Conservation (phyloP, 192 early-diverging fungal genomes). For the Mortierella claussenii region DNA sequence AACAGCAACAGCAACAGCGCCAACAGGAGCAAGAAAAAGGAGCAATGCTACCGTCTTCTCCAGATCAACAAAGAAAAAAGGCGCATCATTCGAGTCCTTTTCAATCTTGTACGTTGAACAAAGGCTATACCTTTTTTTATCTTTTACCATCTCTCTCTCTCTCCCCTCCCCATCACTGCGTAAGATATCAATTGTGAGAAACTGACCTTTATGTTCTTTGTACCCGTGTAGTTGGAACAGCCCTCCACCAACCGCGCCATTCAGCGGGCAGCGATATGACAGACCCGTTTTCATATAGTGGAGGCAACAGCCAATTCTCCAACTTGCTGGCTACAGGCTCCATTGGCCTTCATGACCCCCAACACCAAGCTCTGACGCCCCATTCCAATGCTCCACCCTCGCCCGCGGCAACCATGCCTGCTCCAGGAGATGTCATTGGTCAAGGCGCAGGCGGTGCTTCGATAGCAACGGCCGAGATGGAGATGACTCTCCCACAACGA, state of each 20-base stretch:
- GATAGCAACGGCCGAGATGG: not conserved
- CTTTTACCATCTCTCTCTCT: too few species aligned
- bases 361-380: constrained; percentile 1
- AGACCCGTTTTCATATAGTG: constrained; percentile 10
- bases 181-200: not conserved
- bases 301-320: constrained; percentile 23
- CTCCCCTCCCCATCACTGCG: too few species aligned
- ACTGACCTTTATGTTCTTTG: not conserved
- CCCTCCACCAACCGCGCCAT: not conserved
- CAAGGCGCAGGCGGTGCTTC: too few species aligned
- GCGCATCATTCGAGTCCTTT: constrained; percentile 3
- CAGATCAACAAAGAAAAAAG: constrained; percentile 30
- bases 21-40: not conserved
- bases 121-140: not conserved
- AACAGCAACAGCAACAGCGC: too few species aligned
- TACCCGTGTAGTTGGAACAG: too few species aligned
- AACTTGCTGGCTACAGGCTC: constrained; percentile 8
- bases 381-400: constrained; percentile 12
- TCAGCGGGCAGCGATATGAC: constrained; percentile 35
- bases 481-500: not conserved
- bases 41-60: constrained; percentile 12
- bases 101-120: constrained; percentile 1
- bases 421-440: constrained; percentile 13
- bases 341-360: too few species aligned
- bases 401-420: constrained; percentile 27